Evolutionary conservation across 306 rosid species (phyloP).

Genomic region (Quercus variabilis): DNA sequence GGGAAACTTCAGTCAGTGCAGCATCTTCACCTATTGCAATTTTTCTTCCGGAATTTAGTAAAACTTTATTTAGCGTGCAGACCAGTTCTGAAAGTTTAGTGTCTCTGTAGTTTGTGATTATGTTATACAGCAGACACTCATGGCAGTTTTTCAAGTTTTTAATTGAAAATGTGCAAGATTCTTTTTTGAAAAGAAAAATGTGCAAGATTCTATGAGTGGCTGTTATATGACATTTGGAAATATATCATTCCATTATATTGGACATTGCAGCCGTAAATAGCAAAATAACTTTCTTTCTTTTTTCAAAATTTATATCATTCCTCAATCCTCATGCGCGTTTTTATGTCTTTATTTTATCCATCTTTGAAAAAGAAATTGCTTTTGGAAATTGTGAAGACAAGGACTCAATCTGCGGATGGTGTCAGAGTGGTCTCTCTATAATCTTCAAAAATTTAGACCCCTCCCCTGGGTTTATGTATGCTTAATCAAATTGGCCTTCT

Average conservation of each 20-base stretch:
- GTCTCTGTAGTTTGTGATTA: background rate
- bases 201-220: background rate
- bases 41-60: background rate
- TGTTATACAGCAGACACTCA: conserved; percentile 1
- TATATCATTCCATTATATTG: background rate
- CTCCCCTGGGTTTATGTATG: background rate
- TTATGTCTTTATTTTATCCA: conserved; percentile 5
- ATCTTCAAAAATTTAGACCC: background rate
- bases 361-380: background rate
- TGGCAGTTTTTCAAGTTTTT: background rate
- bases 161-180: background rate
- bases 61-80: background rate
- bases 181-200: background rate
- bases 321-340: background rate
- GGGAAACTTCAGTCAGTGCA: background rate
- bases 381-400: conserved; percentile 13
- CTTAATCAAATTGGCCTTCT: conserved; percentile 6
- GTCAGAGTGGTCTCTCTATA: background rate
- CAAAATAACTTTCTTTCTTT: conserved; percentile 5
- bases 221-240: background rate
- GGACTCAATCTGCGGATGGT: conserved; percentile 6
- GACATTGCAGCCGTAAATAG: conserved; percentile 7
- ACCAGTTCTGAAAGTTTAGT: background rate
- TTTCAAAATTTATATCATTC: background rate
- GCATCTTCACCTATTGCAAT: background rate